These are phyloP conservation scores for Aegilops longissima DNA, from an alignment of 176 grass and related monocot species.

Conservation along the genomic window DNA sequence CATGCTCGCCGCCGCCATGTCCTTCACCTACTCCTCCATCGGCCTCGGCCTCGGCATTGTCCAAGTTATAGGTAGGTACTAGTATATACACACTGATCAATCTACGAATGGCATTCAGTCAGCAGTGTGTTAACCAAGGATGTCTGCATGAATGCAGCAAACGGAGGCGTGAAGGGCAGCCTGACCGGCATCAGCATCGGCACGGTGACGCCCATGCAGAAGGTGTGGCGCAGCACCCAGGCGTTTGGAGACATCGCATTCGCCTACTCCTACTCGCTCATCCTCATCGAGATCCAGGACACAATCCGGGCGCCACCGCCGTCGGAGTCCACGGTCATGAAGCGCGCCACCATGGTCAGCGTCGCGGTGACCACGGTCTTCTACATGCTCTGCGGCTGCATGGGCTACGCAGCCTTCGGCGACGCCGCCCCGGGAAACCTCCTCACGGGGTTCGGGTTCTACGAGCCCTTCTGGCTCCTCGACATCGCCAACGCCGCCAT, in stretches of 20 bases:
- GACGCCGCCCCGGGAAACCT: constrained; percentile 48
- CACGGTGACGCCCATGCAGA: constrained; percentile 49
- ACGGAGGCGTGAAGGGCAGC: constrained; percentile 64
- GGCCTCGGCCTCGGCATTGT: constrained; percentile 69
- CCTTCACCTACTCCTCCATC: constrained; percentile 88
- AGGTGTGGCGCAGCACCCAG: constrained; percentile 77
- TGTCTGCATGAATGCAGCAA: constrained; percentile 16
- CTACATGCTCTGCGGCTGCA: constrained; percentile 57
- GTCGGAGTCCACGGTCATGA: constrained; percentile 53
- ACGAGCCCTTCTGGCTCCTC: constrained; percentile 68
- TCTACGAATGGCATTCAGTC: too few species aligned
- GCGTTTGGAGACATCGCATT: constrained; percentile 85
- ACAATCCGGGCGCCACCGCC: constrained; percentile 43
- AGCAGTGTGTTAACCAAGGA: neutral
- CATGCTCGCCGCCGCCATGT: constrained; percentile 83
- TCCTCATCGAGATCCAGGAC: constrained; percentile 82
- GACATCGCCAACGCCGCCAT: constrained; percentile 60
- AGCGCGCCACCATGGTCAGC: constrained; percentile 40
- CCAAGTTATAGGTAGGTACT: constrained; percentile 61
- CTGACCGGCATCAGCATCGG: constrained; percentile 85
- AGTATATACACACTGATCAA: neutral
- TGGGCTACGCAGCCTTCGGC: constrained; percentile 59
- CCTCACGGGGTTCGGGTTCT: constrained; percentile 63
- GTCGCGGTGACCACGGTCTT: constrained; percentile 45
- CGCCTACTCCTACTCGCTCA: constrained; percentile 80